Percentiles rank a stretch among this genome's conserved stretches.
Evolutionary conservation across 805 yeast genomes (phyloP).

Genomic region (Nakazawaea anatomiae): DNA sequence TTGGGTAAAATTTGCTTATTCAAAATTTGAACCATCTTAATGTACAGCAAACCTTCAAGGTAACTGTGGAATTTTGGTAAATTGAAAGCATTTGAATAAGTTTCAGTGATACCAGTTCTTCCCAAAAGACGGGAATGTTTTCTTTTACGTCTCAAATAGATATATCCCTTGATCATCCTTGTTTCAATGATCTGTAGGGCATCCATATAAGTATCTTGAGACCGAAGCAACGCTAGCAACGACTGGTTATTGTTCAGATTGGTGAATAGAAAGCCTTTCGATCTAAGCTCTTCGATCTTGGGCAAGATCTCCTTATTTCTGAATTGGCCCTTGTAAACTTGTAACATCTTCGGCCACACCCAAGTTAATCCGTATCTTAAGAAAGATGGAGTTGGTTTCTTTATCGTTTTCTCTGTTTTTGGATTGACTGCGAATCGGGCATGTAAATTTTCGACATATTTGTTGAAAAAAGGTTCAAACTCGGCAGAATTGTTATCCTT

Average conservation of each 20-base stretch:
- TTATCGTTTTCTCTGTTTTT: not conserved
- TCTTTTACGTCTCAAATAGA: conserved; percentile 7
- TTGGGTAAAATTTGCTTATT: not conserved
- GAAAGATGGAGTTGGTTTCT: conserved; percentile 15
- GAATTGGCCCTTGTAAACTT: conserved; percentile 21
- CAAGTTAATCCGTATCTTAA: conserved; percentile 19
- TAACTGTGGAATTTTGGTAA: not conserved
- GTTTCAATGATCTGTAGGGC: conserved; percentile 22
- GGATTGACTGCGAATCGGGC: conserved; percentile 2
- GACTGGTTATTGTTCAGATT: conserved; percentile 21
- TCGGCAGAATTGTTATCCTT: conserved; percentile 3
- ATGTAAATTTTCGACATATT: not conserved
- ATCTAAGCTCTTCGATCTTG: conserved; percentile 14
- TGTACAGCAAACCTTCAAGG: conserved; percentile 5
- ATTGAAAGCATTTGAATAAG: not conserved
- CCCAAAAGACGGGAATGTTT: not conserved
- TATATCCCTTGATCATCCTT: conserved; percentile 19
- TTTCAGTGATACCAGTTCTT: not conserved
- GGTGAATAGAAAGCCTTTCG: conserved; percentile 21
- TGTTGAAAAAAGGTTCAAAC: conserved; percentile 5
- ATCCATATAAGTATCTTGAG: conserved; percentile 14
- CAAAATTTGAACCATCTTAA: conserved; percentile 8
- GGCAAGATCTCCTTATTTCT: conserved; percentile 14
- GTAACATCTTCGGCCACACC: conserved; percentile 24
- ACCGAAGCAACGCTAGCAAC: conserved; percentile 17